phyloP scores from a whole-genome alignment of 2,329 filamentous ascomycete species.

The Diaporthe sp. region DNA sequence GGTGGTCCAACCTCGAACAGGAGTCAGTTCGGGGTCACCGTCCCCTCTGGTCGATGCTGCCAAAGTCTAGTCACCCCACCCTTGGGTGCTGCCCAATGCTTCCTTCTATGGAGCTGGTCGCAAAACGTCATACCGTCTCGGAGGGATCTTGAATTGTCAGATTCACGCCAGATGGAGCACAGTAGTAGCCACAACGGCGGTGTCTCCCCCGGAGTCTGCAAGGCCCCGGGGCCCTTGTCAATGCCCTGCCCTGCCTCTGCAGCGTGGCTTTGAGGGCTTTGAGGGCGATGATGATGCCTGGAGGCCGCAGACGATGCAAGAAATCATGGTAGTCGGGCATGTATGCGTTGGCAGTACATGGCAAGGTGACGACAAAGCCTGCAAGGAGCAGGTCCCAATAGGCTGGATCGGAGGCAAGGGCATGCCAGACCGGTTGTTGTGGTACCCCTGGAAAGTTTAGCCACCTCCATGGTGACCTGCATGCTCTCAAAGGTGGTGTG shows the following conservation, averaged over 20 bases:
- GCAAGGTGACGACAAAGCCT: slow-evolving; percentile 45
- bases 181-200: slow-evolving; percentile 27
- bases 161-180: background rate
- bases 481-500: slow-evolving; percentile 3
- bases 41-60: slow-evolving; percentile 5
- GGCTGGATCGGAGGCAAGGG: slow-evolving; percentile 31
- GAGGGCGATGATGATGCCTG: slow-evolving; percentile 22
- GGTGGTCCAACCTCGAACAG: background rate
- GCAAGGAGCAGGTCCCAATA: slow-evolving; percentile 30
- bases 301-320: slow-evolving; percentile 10
- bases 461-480: slow-evolving; percentile 27
- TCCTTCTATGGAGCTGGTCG: slow-evolving; percentile 15
- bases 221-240: slow-evolving; percentile 3
- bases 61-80: slow-evolving; percentile 15
- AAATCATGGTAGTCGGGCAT: slow-evolving; percentile 40
- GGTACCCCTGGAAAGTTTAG: slow-evolving; percentile 30
- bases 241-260: background rate
- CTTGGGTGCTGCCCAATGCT: slow-evolving; percentile 21
- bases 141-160: background rate
- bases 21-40: slow-evolving; percentile 22
- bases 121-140: slow-evolving; percentile 28
- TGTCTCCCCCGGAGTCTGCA: slow-evolving; percentile 24
- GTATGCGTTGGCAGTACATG: slow-evolving; percentile 49
- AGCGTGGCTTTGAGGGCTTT: slow-evolving; percentile 1
- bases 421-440: slow-evolving; percentile 9